phyloP scores from a whole-genome alignment of 2,329 filamentous ascomycete species.

The Fusarium palustre region DNA sequence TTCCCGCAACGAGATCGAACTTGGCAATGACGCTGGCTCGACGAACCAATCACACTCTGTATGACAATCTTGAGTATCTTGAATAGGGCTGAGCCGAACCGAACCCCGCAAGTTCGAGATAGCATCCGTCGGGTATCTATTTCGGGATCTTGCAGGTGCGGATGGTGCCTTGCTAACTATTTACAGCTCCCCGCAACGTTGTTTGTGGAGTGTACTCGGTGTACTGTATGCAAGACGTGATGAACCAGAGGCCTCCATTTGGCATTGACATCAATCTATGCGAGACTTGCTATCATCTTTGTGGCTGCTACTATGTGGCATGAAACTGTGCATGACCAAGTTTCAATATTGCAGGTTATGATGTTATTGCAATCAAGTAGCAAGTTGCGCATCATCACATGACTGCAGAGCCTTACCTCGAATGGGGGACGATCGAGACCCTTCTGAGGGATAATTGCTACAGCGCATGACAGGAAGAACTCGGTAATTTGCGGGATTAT shows the following conservation, averaged over 20 bases:
- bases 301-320: neutral
- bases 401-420: neutral
- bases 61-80: neutral
- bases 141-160: slow-evolving; percentile 3
- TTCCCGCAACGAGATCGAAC: neutral
- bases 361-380: neutral
- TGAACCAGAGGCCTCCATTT: neutral
- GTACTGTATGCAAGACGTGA: too few relatives aligned
- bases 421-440: slow-evolving; percentile 6
- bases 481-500: slow-evolving; percentile 14
- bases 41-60: slow-evolving; percentile 12
- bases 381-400: neutral
- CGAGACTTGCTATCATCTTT: too few relatives aligned
- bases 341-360: neutral
- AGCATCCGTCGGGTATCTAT: neutral
- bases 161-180: neutral
- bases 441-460: neutral
- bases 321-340: neutral
- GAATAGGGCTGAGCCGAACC: neutral
- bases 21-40: neutral
- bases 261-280: neutral
- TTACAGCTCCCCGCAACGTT: neutral
- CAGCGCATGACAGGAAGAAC: neutral
- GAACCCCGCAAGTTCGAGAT: neutral
- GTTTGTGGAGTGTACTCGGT: neutral